Evolutionary conservation across 176 grass and related monocot species (phyloP).

Genomic region (Puccinellia tenuiflora): DNA sequence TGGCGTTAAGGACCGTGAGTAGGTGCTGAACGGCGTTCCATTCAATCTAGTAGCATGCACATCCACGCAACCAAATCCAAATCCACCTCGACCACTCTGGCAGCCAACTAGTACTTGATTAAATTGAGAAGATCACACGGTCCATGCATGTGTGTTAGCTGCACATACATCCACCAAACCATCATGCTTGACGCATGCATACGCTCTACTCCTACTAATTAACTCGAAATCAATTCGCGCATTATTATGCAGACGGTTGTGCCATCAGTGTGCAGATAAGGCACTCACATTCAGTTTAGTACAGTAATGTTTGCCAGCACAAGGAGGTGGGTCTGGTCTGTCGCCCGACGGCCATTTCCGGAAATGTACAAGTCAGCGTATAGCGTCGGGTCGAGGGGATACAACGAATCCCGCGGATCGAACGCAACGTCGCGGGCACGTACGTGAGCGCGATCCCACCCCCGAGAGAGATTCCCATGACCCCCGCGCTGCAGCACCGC

Average conservation of each 20-base stretch:
- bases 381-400: background rate
- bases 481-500: no score
- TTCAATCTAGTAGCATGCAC: background rate
- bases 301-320: background rate
- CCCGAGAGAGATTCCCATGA: background rate
- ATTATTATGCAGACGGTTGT: no score
- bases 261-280: background rate
- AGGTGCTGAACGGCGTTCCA: background rate
- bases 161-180: background rate
- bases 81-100: background rate
- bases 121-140: background rate
- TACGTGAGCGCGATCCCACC: constrained; percentile 5
- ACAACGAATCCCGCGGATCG: no score
- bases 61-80: background rate
- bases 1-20: background rate
- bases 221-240: no score
- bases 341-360: background rate
- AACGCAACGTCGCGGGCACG: background rate
- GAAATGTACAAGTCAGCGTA: background rate
- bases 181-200: background rate
- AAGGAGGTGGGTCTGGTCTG: background rate
- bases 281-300: background rate
- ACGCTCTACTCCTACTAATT: no score
- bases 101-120: background rate
- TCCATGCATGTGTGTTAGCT: background rate